These are phyloP conservation scores for Elongisporangium anandrum DNA, from an alignment of 352 stramenopile species.

Conservation along the genomic window DNA sequence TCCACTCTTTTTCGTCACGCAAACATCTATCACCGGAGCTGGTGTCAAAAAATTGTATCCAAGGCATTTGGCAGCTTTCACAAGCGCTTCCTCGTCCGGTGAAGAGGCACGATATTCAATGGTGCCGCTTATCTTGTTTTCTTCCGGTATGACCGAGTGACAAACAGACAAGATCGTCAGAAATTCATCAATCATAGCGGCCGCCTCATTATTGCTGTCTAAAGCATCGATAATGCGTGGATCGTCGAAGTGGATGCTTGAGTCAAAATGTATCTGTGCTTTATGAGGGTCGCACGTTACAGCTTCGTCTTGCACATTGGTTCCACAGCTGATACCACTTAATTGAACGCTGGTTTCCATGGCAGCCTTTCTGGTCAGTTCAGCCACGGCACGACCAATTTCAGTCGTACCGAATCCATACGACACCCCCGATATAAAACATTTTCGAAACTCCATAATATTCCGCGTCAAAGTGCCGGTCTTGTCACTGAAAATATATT, in stretches of 20 bases:
- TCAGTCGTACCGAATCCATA: constrained; percentile 85
- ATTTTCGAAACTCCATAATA: constrained; percentile 96
- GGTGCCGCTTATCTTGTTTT: constrained; percentile 32
- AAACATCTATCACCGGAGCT: constrained; percentile 45
- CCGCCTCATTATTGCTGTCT: constrained; percentile 15
- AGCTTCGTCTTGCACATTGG: background rate
- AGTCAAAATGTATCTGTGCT: constrained; percentile 59
- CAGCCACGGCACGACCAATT: constrained; percentile 58
- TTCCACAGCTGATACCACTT: background rate
- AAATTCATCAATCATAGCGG: constrained; percentile 54
- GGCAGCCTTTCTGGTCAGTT: constrained; percentile 26
- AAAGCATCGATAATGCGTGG: constrained; percentile 49
- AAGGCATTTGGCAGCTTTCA: constrained; percentile 80
- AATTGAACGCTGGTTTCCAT: background rate
- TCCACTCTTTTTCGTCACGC: constrained; percentile 44
- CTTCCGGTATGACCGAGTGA: constrained; percentile 73
- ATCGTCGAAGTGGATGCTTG: constrained; percentile 68
- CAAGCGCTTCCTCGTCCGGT: constrained; percentile 91
- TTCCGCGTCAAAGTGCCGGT: constrained; percentile 99
- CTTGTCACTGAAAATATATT: constrained; percentile 99
- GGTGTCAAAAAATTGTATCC: constrained; percentile 82
- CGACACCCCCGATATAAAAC: constrained; percentile 72
- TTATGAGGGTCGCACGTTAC: constrained; percentile 31
- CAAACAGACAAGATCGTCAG: constrained; percentile 68
- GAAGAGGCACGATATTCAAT: constrained; percentile 87